Percentiles rank a stretch among this genome's conserved stretches.
These are phyloP conservation scores for Tetradesmus lagerheimii DNA, from an alignment of 139 green algal genomes.

Conservation along the genomic window DNA sequence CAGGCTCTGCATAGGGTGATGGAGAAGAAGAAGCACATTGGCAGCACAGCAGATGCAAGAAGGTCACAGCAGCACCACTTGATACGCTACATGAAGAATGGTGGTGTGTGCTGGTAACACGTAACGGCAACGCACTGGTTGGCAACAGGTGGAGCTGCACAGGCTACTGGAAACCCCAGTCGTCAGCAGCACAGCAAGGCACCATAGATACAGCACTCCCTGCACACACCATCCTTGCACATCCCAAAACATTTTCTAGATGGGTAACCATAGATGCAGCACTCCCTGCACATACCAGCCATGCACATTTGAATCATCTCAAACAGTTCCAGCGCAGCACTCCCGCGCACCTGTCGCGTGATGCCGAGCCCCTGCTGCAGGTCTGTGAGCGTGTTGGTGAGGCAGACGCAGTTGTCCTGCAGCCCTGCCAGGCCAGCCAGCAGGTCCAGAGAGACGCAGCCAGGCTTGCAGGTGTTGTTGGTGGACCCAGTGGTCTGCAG, in stretches of 20 bases:
- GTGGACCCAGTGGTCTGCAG: neutral
- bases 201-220: too few species aligned
- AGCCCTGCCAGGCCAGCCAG: slow-evolving; percentile 4
- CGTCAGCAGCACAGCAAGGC: too few species aligned
- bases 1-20: neutral
- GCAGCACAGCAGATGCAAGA: neutral
- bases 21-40: neutral
- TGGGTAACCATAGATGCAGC: too few species aligned
- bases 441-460: slow-evolving; percentile 28
- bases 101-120: too few species aligned
- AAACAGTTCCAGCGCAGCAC: neutral
- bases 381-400: slow-evolving; percentile 6
- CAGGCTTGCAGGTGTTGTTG: slow-evolving; percentile 14
- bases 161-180: too few species aligned
- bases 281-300: too few species aligned
- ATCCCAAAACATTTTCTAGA: too few species aligned
- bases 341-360: neutral
- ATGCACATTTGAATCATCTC: too few species aligned
- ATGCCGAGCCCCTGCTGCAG: neutral
- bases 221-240: too few species aligned
- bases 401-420: slow-evolving; percentile 12
- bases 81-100: too few species aligned
- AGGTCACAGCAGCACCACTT: neutral
- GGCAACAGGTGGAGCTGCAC: too few species aligned
- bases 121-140: too few species aligned